Evolutionary conservation across 225 moss, liverwort and hornwort species (phyloP).

Genomic region (Antitrichia curtipendula): DNA sequence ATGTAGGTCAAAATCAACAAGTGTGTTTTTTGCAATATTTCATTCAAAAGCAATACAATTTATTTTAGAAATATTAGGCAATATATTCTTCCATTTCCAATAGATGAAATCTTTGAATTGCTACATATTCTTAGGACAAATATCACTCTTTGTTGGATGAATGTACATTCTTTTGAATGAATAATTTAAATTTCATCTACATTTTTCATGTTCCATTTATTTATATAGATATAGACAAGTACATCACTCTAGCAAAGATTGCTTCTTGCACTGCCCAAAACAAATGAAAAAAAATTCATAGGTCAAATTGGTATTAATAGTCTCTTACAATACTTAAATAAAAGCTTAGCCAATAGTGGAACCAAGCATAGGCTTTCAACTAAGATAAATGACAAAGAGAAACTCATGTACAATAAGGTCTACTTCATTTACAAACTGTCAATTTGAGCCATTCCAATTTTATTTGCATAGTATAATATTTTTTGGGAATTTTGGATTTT

Average conservation of each 20-base stretch:
- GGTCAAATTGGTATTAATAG: background rate
- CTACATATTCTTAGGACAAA: background rate
- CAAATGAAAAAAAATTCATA: background rate
- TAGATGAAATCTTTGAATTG: background rate
- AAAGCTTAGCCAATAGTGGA: background rate
- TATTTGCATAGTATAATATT: too few species aligned
- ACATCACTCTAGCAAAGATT: background rate
- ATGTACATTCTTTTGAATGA: background rate
- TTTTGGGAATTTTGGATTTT: too few species aligned
- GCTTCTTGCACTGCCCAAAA: rapidly evolving
- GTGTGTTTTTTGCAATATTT: background rate
- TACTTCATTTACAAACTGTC: too few species aligned
- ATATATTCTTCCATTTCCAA: rapidly evolving
- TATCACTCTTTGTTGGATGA: rapidly evolving
- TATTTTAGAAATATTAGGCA: background rate
- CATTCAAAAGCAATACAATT: background rate
- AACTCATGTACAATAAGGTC: background rate
- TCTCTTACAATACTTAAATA: background rate
- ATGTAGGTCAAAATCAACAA: background rate
- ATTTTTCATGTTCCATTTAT: background rate
- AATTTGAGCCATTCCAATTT: too few species aligned
- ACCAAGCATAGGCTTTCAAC: background rate
- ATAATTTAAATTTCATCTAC: background rate
- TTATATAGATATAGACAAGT: background rate
- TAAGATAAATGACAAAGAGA: background rate